Base-by-base conservation (phyloP, 805 yeast species). In the Candida insectorum region DNA sequence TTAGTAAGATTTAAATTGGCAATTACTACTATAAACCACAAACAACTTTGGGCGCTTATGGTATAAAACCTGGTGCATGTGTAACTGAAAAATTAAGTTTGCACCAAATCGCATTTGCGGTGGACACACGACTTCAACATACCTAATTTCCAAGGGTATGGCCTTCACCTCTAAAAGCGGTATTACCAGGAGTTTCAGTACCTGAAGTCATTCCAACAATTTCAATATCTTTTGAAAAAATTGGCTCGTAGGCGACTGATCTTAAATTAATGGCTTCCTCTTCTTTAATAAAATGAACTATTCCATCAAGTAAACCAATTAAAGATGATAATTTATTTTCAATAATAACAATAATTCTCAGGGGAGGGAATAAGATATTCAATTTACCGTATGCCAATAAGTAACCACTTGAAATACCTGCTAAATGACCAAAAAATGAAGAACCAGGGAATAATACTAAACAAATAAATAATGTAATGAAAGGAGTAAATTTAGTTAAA, bases 381-480 rank as follows among this genome's bases (percentile, higher is more conserved):
- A 86, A 62, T 44, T 73, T 69, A 10, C 80, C 86, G 42, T 60
- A 58, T 3, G 72, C 79, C 48, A 81, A 64, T 5, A 75, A 68
- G 53, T 72, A 82, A 7, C 96, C 96, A 9, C 80, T 67, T 3
- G 70, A 39, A 26, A 84, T 59, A 4, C 85, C 91, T 24, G 82
- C 70, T 36, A 77, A 61, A 54, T 86, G 95, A 20, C 94, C 93
- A 45, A 81, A 62, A 44, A 85, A 77, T 37, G 87, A 78, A 4
- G 86, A 73, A 6, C 75, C 71, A 1, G 94, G 89, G 26, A 80
- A 52, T 17, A 82, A 26, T 5, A 83, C 35, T 2, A 76, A 66
- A 28, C 73, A 56, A 6, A 75, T 13, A 1, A 78, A 41, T 43
- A 85, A 60, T 14, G 73, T 44, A 16, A 73, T 45, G 24, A 81